Conservation (phyloP, 352 stramenopile species). For the Pilasporangium apinafurcum region DNA sequence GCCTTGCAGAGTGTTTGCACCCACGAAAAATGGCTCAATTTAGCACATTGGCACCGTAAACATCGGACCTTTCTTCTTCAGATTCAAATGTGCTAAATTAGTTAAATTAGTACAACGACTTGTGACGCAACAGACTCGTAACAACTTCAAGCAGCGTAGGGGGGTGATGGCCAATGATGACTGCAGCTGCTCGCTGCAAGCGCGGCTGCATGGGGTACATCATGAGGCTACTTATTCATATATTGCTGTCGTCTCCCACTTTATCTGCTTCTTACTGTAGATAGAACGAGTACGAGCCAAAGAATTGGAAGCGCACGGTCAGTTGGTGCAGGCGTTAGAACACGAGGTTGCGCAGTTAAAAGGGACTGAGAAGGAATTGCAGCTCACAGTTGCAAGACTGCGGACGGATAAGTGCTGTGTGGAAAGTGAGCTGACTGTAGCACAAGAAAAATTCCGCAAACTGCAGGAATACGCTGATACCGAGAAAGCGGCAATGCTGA, state of each 20-base stretch:
- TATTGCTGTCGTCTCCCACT: background rate
- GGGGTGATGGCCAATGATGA: background rate
- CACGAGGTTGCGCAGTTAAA: slow-evolving; percentile 14
- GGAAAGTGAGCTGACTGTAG: slow-evolving; percentile 22
- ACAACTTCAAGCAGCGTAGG: too few relatives aligned
- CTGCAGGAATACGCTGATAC: too few relatives aligned
- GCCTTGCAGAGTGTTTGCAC: too few relatives aligned
- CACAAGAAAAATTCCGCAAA: too few relatives aligned
- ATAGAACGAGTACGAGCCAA: slow-evolving; percentile 32
- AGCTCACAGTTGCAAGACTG: slow-evolving; percentile 29
- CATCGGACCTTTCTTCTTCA: too few relatives aligned
- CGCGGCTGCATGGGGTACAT: slow-evolving; percentile 30
- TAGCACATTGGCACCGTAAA: too few relatives aligned
- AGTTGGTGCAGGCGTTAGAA: slow-evolving; percentile 26
- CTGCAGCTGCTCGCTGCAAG: slow-evolving; percentile 20
- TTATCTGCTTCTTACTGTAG: slow-evolving; percentile 6
- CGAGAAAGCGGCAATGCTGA: too few relatives aligned
- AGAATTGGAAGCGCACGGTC: slow-evolving; percentile 42
- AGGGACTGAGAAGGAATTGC: slow-evolving; percentile 23
- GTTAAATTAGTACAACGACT: too few relatives aligned
- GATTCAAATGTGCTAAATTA: too few relatives aligned
- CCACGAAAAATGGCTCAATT: too few relatives aligned
- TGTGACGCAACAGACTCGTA: too few relatives aligned
- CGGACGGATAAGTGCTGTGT: slow-evolving; percentile 33
- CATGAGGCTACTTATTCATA: background rate